Percentiles rank a stretch among this genome's conserved stretches.
phyloP scores from a whole-genome alignment of 163 green algal species.

The Scenedesmus sp. region DNA sequence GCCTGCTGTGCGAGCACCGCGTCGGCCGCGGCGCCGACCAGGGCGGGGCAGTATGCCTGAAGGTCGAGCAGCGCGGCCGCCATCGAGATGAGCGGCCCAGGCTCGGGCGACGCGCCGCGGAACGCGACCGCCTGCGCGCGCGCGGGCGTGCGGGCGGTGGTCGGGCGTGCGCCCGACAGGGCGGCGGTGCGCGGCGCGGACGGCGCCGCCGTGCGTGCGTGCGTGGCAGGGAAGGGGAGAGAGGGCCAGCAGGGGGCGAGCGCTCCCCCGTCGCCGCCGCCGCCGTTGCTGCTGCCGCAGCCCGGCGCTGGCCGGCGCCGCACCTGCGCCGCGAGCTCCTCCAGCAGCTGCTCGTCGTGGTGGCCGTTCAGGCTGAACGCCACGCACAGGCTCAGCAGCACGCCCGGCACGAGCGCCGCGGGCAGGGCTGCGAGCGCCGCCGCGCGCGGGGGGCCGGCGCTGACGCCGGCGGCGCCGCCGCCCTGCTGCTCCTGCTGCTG shows the following conservation, averaged over 20 bases:
- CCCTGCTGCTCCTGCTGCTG: constrained; percentile 6
- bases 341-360: constrained; percentile 20
- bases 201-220: no score
- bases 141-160: no score
- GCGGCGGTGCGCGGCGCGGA: no score
- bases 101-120: background rate
- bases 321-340: constrained; percentile 15
- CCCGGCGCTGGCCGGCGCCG: background rate
- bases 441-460: background rate
- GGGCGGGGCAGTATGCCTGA: constrained; percentile 24
- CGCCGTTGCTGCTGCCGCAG: no score
- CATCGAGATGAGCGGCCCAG: constrained; percentile 1
- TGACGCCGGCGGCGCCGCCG: background rate
- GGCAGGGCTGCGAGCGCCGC: constrained; percentile 1
- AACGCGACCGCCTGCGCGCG: constrained; percentile 24
- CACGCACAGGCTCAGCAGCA: constrained; percentile 21
- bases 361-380: constrained; percentile 20
- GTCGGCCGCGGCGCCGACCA: constrained; percentile 24
- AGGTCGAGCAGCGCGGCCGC: constrained; percentile 36
- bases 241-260: no score
- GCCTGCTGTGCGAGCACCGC: background rate
- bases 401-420: background rate
- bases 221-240: no score
- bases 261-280: no score
- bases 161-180: no score